These are phyloP conservation scores for Angophora floribunda DNA, from an alignment of 345 rosid species.

Conservation along the genomic window DNA sequence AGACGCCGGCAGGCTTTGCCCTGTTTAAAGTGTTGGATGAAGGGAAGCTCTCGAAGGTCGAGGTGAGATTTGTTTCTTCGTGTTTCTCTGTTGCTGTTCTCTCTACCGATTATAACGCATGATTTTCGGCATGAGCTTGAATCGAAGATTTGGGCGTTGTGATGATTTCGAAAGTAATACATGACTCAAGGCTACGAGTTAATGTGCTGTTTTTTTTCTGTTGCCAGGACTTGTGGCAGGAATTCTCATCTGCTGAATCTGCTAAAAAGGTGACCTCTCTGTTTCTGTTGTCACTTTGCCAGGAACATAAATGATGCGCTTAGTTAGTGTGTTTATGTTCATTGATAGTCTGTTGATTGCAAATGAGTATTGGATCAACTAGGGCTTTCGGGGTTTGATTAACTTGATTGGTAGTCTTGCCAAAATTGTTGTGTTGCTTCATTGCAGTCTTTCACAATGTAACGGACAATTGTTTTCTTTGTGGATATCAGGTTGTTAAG, in stretches of 20 bases:
- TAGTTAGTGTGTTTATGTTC: background rate
- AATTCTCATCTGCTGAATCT: constrained; percentile 42
- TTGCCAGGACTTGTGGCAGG: constrained; percentile 50
- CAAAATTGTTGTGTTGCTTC: background rate
- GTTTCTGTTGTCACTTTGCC: background rate
- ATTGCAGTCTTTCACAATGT: background rate
- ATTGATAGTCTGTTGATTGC: background rate
- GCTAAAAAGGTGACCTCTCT: constrained; percentile 42
- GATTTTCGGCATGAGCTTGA: background rate
- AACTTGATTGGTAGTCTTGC: background rate
- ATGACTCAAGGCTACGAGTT: background rate
- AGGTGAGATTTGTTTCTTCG: constrained; percentile 22
- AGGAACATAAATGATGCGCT: background rate
- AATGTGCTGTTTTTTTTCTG: background rate
- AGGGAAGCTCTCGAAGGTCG: constrained; percentile 60
- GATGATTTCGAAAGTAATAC: background rate
- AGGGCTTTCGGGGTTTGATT: background rate
- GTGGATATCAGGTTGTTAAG: constrained; percentile 47
- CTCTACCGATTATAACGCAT: background rate
- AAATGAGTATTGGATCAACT: background rate
- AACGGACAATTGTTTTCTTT: background rate
- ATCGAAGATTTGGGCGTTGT: background rate
- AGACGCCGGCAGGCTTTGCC: constrained; percentile 73
- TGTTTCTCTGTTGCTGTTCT: background rate
- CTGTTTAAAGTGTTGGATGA: constrained; percentile 64